Evolutionary conservation across 1,284 basidiomycete species (phyloP), one percentile per base, ranked within the genome.

Genomic region (Xerocomus amazonicus): DNA sequence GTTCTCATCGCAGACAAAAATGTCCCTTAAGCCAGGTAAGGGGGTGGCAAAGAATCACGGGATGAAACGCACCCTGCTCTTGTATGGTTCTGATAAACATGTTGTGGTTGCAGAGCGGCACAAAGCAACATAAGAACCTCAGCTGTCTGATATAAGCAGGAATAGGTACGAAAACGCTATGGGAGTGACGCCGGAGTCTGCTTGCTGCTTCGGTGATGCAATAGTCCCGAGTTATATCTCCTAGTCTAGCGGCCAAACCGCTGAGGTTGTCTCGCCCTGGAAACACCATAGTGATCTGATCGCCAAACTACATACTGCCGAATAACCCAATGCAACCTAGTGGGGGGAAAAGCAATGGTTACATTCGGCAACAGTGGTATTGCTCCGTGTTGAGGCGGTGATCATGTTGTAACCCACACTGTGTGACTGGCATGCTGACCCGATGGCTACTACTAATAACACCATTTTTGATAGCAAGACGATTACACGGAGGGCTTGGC

Each of bases 341-440:
- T 12, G 90, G 84, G 7, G 0, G 77, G 79, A 72, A 93, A 98
- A 2, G 95, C 95, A 55, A 87, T 80, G 1, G 90, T 87, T 72
- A 98, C 94, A 44, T 96, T 23, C 19, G 19, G 19, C 97, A n/a
- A 76, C 76, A 55, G 98, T 80, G 14, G 95, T 94, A 65, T n/a
- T n/a, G n/a, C 98, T 99, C 56, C 79, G 74, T 63, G 97, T 86
- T 52, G 95, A 78, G 0, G 4, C 19, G 19, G 19, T 23, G 92
- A 89, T 43, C 96, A 83, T 3, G 92, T 95, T 37, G 92, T 81
- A 10, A 96, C 96, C 96, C 96, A 99, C 73, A 92, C n/a, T n/a
- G n/a, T n/a, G n/a, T n/a, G n/a, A n/a, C n/a, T n/a, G n/a, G n/a
- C n/a, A n/a, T 90, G 80, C 69, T 97, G 93, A 45, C 81, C 71